These are phyloP conservation scores for Barbatosphaeria neglecta DNA, from an alignment of 495 filamentous ascomycete species.

Conservation along the genomic window DNA sequence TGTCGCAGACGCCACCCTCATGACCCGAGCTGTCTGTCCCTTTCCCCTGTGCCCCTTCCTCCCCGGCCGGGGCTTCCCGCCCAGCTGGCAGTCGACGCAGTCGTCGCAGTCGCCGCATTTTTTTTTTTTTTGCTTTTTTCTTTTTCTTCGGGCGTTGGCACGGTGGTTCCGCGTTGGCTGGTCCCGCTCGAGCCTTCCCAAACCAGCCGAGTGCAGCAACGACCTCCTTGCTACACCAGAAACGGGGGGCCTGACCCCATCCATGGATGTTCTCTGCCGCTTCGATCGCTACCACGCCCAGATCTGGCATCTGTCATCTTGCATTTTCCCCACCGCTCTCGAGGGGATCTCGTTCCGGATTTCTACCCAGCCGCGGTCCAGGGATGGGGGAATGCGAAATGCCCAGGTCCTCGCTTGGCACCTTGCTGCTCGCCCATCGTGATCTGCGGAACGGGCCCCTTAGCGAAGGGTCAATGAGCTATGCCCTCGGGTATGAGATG, in stretches of 20 bases:
- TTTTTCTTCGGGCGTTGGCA: no score
- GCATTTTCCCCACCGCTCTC: constrained; percentile 6
- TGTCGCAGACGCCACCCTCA: not conserved
- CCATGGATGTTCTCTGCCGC: not conserved
- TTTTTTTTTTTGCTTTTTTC: no score
- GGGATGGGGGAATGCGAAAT: constrained; percentile 10
- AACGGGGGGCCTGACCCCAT: not conserved
- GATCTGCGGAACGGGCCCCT: constrained; percentile 8
- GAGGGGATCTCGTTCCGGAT: constrained; percentile 18
- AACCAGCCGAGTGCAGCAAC: not conserved
- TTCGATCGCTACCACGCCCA: constrained; percentile 3
- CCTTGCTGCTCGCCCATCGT: constrained; percentile 1
- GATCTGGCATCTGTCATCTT: constrained; percentile 7
- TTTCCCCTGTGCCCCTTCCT: not conserved
- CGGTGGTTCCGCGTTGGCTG: not conserved
- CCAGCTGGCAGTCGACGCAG: no score
- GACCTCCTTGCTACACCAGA: not conserved
- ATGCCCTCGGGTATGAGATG: constrained; percentile 14
- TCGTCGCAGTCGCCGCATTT: no score
- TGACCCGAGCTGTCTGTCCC: no score
- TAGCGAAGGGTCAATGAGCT: constrained; percentile 9
- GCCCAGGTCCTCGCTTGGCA: constrained; percentile 1
- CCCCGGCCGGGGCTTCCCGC: not conserved
- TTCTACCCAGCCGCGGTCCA: constrained; percentile 10
- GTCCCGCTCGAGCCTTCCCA: not conserved